These are phyloP conservation scores for Fusarium sp. DNA, from an alignment of 2,329 filamentous ascomycete genomes.

Conservation along the genomic window DNA sequence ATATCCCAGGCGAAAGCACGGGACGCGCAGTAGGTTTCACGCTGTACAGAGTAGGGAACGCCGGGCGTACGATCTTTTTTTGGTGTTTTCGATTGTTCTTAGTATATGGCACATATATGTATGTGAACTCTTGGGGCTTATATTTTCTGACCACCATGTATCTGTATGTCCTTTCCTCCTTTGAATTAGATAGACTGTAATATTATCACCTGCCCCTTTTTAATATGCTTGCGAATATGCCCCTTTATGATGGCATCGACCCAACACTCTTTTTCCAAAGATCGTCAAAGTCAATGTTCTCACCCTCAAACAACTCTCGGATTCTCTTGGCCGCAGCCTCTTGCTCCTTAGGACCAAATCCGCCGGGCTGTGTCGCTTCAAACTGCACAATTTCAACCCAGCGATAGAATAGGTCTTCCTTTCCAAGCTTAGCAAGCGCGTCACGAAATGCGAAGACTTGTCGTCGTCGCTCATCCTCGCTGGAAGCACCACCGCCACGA, in stretches of 20 bases:
- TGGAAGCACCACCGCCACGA: slow-evolving; percentile 64
- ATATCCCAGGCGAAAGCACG: slow-evolving; percentile 46
- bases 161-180: neutral
- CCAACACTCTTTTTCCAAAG: slow-evolving; percentile 73
- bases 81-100: neutral
- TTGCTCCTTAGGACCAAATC: slow-evolving; percentile 82
- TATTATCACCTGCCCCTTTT: neutral
- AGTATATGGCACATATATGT: neutral
- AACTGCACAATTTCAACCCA: slow-evolving; percentile 95
- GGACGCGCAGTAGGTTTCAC: slow-evolving; percentile 48
- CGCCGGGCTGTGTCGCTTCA: slow-evolving; percentile 82
- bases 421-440: slow-evolving; percentile 78
- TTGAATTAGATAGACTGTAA: neutral
- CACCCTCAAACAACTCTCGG: slow-evolving; percentile 77
- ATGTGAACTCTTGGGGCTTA: neutral
- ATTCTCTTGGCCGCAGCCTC: slow-evolving; percentile 78
- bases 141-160: neutral
- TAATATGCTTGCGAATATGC: neutral
- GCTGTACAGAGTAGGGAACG: slow-evolving; percentile 30
- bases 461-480: slow-evolving; percentile 73
- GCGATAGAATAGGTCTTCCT: slow-evolving; percentile 89
- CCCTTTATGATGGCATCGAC: neutral
- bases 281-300: slow-evolving; percentile 84
- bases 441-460: slow-evolving; percentile 87
- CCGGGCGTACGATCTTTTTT: slow-evolving; percentile 19